A percentile compares a stretch with the other conserved stretches of the same genome.
These are phyloP conservation scores for Leptographium wingfieldii DNA, from an alignment of 2,329 filamentous ascomycete species.

Conservation along the genomic window DNA sequence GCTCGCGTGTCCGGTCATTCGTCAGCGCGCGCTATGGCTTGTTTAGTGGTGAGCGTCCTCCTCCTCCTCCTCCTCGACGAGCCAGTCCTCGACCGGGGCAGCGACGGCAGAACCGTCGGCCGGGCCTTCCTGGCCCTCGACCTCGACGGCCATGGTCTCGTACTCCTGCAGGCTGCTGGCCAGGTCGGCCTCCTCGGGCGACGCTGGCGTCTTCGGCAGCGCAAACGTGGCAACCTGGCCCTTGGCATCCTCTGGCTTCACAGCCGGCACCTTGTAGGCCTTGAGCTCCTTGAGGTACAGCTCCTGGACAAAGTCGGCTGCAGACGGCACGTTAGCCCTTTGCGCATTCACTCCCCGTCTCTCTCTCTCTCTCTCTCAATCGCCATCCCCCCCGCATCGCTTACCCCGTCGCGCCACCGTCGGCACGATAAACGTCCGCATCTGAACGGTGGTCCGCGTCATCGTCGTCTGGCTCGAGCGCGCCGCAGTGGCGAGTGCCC, in stretches of 20 bases:
- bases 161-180: slow-evolving; percentile 87
- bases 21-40: neutral
- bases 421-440: slow-evolving; percentile 40
- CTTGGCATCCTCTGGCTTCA: slow-evolving; percentile 79
- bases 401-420: slow-evolving; percentile 50
- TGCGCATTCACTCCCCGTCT: neutral
- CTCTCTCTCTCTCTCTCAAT: neutral
- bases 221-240: slow-evolving; percentile 84
- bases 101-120: slow-evolving; percentile 46
- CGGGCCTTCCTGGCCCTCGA: slow-evolving; percentile 68
- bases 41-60: slow-evolving; percentile 28
- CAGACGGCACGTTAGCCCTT: slow-evolving; percentile 14
- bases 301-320: slow-evolving; percentile 96
- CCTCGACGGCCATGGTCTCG: slow-evolving; percentile 85
- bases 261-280: slow-evolving; percentile 73
- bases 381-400: slow-evolving; percentile 15
- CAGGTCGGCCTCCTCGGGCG: slow-evolving; percentile 89
- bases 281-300: slow-evolving; percentile 95
- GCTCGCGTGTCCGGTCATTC: neutral
- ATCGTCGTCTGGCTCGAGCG: slow-evolving; percentile 30
- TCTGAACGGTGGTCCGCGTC: slow-evolving; percentile 4
- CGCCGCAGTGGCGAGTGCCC: slow-evolving; percentile 31
- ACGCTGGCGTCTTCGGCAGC: slow-evolving; percentile 67
- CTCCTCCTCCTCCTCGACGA: slow-evolving; percentile 65
- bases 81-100: slow-evolving; percentile 57